These are phyloP conservation scores for Eucalyptus pauciflora DNA, from an alignment of 345 rosid species.

Conservation along the genomic window DNA sequence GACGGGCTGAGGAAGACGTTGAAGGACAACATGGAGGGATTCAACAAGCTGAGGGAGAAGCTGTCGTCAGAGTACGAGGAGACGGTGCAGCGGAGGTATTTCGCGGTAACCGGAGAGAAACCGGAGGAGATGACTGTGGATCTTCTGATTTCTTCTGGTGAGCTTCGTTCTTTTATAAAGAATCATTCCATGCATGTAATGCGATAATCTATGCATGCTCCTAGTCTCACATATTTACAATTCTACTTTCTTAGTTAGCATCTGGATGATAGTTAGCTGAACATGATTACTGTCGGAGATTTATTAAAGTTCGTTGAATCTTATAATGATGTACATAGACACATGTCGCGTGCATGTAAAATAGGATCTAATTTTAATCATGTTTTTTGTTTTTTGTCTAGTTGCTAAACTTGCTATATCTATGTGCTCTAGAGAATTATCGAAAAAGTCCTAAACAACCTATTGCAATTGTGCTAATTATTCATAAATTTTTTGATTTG, in stretches of 20 bases:
- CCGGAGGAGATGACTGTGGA: not conserved
- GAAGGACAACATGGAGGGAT: not conserved
- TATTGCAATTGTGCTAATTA: no score
- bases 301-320: not conserved
- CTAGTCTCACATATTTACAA: not conserved
- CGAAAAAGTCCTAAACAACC: not conserved
- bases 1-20: slow-evolving; percentile 1
- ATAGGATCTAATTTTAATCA: not conserved
- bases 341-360: not conserved
- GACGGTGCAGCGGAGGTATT: not conserved
- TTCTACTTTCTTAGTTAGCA: not conserved
- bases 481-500: no score
- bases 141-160: not conserved
- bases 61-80: not conserved
- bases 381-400: not conserved
- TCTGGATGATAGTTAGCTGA: not conserved
- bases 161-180: not conserved
- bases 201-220: not conserved
- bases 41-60: not conserved
- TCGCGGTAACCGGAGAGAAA: not conserved
- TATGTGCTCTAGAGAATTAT: fast-evolving
- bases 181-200: not conserved
- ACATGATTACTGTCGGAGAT: not conserved
- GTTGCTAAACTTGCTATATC: not conserved
- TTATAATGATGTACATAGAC: not conserved